Evolutionary conservation across 768 basidiomycete genomes (phyloP), one percentile per base, ranked within the genome.

Genomic region (Hericium coralloides): DNA sequence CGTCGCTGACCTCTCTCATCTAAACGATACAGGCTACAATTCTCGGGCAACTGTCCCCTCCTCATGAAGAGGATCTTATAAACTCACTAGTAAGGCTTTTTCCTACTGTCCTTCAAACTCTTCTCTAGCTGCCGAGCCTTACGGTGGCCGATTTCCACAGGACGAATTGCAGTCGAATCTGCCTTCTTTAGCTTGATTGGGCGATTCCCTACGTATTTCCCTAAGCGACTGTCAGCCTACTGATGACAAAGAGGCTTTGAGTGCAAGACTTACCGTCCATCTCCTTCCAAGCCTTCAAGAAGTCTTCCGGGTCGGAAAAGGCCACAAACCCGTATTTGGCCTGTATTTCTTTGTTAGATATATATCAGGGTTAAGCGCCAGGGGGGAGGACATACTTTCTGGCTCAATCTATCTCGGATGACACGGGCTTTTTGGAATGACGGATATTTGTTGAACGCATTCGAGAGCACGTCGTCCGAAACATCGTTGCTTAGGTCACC

Each of bases 401-500:
- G 84, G 67, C 93, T 95, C 36, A 98, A 75, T 57, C 94, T 81
- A 71, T 99, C 97, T 37, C 95, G 80, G 58, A 98, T 93, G 56
- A 99, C 97, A 50, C 92, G 86, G 37, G 92, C 92, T 73, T 98
- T 98, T 72, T 84, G 83, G 73, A 98, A 99, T 10, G 92, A 92
- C 0, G 89, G 70, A 68, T 95, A 98, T 71, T 91, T 89, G 71
- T 84, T 87, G 72, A 99, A 99, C 14, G 95, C 95, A 63, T 90
- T 91, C 51, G 91, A 74, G 17, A 98, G 80, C 17, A 95, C 89
- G 63, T 97, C 92, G 66, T 98, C 97, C 52, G 92, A 94, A 43
- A 98, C 94, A 72, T 98, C 97, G 67, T 98, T 98, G 65, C 94
- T 95, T 38, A 98, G 80, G 70, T 99, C 95, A 43, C 97, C 97